Evolutionary conservation across 2,329 filamentous ascomycete species (phyloP), one percentile per base, ranked within the genome.

Genomic region (Cladophialophora exuberans): DNA sequence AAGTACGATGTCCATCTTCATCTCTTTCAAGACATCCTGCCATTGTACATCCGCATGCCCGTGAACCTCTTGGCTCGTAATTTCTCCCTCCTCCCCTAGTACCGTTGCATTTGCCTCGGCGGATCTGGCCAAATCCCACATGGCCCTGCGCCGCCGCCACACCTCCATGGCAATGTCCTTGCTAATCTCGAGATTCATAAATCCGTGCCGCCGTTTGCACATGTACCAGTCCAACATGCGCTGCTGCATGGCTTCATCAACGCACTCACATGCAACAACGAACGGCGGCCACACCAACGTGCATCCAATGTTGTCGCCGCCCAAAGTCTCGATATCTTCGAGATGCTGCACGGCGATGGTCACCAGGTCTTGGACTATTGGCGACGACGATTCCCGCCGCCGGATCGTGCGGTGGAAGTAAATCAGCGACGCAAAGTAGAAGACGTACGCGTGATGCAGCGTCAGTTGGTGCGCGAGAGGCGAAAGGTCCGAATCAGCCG

Each of bases 211-310:
- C n/a, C 63, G 62, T 59, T 72, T 70, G 1, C 61, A 54, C 13
- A 61, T 62, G 52, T 71, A 72, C 59, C 65, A 70, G 11, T 55
- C 55, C 7, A 65, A 56, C 65, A 72, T 70, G 2, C 66, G 62
- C 18, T 47, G 44, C 52, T 70, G 68, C 25, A 70, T 52, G 22
- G 61, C 63, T 4, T 44, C 39, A 2, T 54, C 58, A 28, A 65
- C 55, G 38, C 70, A 73, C 44, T 72, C 71, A 4, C 69, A 69
- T 2, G 68, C 70, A 3, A 72, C 62, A 1, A 72, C 66, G 28
- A 73, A 64, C 3, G 65, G 66, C 1, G 70, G 69, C 71, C 71
- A 73, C 25, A 72, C 65, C 53, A 72, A 69, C 15, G 71, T 66
- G 50, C 65, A 69, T 2, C 71, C 70, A 1, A 67, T 64, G 15